These are phyloP conservation scores for Candida wancherniae DNA, from an alignment of 805 yeast genomes.

Conservation along the genomic window DNA sequence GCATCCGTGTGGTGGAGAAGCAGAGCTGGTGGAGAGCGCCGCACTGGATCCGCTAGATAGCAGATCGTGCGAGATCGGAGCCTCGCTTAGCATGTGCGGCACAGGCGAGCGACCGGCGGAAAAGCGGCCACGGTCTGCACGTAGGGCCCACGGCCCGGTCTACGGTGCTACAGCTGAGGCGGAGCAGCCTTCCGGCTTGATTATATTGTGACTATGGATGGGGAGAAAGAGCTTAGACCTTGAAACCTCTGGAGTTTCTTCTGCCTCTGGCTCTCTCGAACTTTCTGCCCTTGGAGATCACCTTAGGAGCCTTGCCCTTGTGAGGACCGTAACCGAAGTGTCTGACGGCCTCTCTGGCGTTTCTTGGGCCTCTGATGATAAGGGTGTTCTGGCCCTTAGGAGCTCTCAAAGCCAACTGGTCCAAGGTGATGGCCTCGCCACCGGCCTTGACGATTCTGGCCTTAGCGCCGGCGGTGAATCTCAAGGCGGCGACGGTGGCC, in stretches of 20 bases:
- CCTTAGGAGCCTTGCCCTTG: constrained; percentile 99
- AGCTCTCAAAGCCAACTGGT: constrained; percentile 98
- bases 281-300: constrained; percentile 96
- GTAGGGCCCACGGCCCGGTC: too few relatives aligned
- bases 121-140: too few relatives aligned
- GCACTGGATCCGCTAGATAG: too few relatives aligned
- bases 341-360: constrained; percentile 98
- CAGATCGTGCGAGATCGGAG: too few relatives aligned
- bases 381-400: constrained; percentile 99
- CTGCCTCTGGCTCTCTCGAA: constrained; percentile 99
- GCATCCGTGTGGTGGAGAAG: too few relatives aligned
- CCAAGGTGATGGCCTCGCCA: constrained; percentile 99
- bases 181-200: too few relatives aligned
- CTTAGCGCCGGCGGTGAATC: constrained; percentile 98
- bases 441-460: constrained; percentile 97
- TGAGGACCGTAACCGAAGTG: constrained; percentile 99
- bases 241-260: constrained; percentile 99
- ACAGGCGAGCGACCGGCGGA: too few relatives aligned
- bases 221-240: constrained; percentile 66
- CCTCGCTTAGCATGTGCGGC: too few relatives aligned
- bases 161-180: too few relatives aligned
- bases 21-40: too few relatives aligned
- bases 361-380: constrained; percentile 98
- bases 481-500: constrained; percentile 97
- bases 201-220: too few relatives aligned